phyloP scores from a whole-genome alignment of 2,329 filamentous ascomycete genomes.

The Exophiala spinifera region DNA sequence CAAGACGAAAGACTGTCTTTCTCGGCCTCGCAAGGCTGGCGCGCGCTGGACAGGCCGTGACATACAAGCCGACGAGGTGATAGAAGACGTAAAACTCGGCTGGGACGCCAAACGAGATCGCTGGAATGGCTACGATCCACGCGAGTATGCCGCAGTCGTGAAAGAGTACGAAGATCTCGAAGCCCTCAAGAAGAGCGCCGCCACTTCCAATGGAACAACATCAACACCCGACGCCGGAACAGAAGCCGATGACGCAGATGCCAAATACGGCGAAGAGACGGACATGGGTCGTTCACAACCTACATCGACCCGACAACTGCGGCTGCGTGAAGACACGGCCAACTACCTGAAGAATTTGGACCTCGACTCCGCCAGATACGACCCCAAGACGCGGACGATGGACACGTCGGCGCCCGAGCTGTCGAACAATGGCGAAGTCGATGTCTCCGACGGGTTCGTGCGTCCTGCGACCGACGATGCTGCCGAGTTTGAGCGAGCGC shows the following conservation, averaged over 20 bases:
- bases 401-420: conserved; percentile 67
- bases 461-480: conserved; percentile 79
- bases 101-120: conserved; percentile 98
- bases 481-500: conserved; percentile 84
- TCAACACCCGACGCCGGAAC: conserved; percentile 1
- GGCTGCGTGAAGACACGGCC: conserved; percentile 92
- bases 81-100: conserved; percentile 80
- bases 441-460: conserved; percentile 81
- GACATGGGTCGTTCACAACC: conserved; percentile 87
- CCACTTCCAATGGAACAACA: background rate
- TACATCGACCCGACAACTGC: conserved; percentile 83
- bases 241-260: conserved; percentile 41
- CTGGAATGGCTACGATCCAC: conserved; percentile 96
- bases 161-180: conserved; percentile 87
- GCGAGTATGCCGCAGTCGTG: conserved; percentile 81
- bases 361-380: conserved; percentile 93
- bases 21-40: conserved; percentile 80
- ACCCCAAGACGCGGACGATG: conserved; percentile 91
- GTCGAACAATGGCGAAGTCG: conserved; percentile 49
- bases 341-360: conserved; percentile 96
- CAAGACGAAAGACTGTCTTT: conserved; percentile 90
- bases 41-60: conserved; percentile 90
- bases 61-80: conserved; percentile 85
- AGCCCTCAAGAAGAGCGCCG: conserved; percentile 54
- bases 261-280: conserved; percentile 83